Evolutionary conservation across 208 protist species (phyloP).

Genomic region (Acanthamoeba healyi): DNA sequence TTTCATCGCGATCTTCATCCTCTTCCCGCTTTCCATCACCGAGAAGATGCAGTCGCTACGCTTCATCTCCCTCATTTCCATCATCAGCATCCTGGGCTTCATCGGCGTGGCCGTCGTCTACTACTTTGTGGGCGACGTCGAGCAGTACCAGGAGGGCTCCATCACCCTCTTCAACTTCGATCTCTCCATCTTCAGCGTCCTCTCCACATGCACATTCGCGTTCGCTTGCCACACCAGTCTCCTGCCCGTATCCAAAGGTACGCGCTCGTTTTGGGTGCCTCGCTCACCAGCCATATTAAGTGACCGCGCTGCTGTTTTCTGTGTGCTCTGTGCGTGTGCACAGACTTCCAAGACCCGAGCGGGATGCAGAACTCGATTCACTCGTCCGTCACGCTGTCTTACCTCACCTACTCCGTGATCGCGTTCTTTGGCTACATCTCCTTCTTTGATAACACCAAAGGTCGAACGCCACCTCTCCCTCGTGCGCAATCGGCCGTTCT

Average conservation of each 20-base stretch:
- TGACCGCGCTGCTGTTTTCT: background rate
- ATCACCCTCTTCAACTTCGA: constrained; percentile 22
- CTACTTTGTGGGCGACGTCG: constrained; percentile 1
- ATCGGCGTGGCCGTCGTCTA: constrained; percentile 26
- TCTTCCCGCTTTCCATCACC: constrained; percentile 36
- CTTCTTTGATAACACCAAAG: constrained; percentile 36
- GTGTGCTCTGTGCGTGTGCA: background rate
- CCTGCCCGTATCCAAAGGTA: constrained; percentile 7
- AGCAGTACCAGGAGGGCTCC: constrained; percentile 26
- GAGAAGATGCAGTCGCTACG: constrained; percentile 39
- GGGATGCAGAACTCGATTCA: constrained; percentile 10
- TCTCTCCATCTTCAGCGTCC: constrained; percentile 23
- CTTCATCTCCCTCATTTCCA: constrained; percentile 22
- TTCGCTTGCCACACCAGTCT: constrained; percentile 38
- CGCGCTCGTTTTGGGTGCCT: too few relatives aligned
- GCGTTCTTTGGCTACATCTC: constrained; percentile 33
- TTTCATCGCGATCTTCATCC: constrained; percentile 35
- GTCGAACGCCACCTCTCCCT: background rate
- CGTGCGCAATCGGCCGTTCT: background rate
- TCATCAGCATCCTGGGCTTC: constrained; percentile 21
- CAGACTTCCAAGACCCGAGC: constrained; percentile 15
- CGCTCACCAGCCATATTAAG: too few relatives aligned
- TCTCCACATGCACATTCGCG: constrained; percentile 13
- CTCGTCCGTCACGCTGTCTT: constrained; percentile 9
- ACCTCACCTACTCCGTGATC: constrained; percentile 10